Percentiles rank a stretch among this genome's conserved stretches.
phyloP scores from a whole-genome alignment of 345 rosid species.

The Dovyalis caffra region DNA sequence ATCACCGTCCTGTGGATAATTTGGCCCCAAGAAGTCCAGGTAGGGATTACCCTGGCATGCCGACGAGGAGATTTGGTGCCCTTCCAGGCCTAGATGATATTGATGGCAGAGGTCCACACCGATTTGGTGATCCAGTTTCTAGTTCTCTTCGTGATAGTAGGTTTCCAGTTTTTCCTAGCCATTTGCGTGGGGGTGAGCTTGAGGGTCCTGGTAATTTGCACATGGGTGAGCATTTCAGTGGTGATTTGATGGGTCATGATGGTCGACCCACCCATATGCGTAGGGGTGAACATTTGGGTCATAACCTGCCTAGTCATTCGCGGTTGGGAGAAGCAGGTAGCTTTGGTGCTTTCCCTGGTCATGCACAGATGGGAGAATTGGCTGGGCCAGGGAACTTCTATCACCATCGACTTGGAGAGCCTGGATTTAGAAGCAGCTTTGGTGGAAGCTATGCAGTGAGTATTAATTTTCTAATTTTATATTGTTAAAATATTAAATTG shows the following conservation, averaged over 20 bases:
- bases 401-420: conserved; percentile 49
- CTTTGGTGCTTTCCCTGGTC: conserved; percentile 41
- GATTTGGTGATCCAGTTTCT: conserved; percentile 35
- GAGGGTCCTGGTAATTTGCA: conserved; percentile 46
- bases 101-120: conserved; percentile 40
- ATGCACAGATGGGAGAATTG: conserved; percentile 41
- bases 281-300: conserved; percentile 56
- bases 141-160: conserved; percentile 38
- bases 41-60: conserved; percentile 44
- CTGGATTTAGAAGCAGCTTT: conserved; percentile 61
- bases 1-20: conserved; percentile 38
- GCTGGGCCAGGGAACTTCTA: conserved; percentile 40
- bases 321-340: conserved; percentile 32
- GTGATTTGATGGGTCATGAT: conserved; percentile 38
- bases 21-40: conserved; percentile 53
- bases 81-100: conserved; percentile 40
- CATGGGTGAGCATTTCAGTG: conserved; percentile 37
- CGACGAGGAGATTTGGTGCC: conserved; percentile 38
- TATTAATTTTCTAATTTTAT: conserved; percentile 4
- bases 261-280: conserved; percentile 39
- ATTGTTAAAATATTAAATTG: background rate
- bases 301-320: conserved; percentile 21
- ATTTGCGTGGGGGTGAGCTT: conserved; percentile 45
- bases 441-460: conserved; percentile 54
- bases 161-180: conserved; percentile 42